Percentiles rank a stretch among this genome's conserved stretches.
phyloP scores from a whole-genome alignment of 1,139 yeast species.

The Taphrina populina region DNA sequence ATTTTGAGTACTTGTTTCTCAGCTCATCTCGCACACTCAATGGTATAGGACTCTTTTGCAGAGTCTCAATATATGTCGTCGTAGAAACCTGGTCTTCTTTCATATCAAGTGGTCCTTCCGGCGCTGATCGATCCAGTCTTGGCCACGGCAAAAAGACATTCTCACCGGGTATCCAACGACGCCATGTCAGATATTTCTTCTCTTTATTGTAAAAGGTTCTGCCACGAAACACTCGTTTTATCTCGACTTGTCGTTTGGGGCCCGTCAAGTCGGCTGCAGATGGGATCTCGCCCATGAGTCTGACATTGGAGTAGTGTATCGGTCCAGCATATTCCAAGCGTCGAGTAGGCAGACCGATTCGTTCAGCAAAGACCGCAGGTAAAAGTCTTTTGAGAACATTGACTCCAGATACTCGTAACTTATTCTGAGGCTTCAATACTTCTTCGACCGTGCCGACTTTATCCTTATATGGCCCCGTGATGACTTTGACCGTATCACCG shows the following conservation, averaged over 20 bases:
- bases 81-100: slow-evolving; percentile 15
- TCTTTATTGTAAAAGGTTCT: slow-evolving; percentile 33
- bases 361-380: slow-evolving; percentile 18
- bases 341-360: slow-evolving; percentile 1
- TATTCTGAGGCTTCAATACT: slow-evolving; percentile 26
- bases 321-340: slow-evolving; percentile 29
- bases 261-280: slow-evolving; percentile 17
- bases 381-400: slow-evolving; percentile 31
- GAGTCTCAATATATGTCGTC: slow-evolving; percentile 24
- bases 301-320: slow-evolving; percentile 36
- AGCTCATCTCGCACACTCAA: slow-evolving; percentile 18
- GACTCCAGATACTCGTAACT: slow-evolving; percentile 35
- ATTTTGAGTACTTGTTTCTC: slow-evolving; percentile 31
- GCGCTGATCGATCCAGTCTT: slow-evolving; percentile 11
- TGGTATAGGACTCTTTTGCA: slow-evolving; percentile 23
- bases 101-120: slow-evolving; percentile 28
- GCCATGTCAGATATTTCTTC: slow-evolving; percentile 34
- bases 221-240: slow-evolving; percentile 33
- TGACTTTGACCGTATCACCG: slow-evolving; percentile 35
- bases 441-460: slow-evolving; percentile 34
- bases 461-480: slow-evolving; percentile 31
- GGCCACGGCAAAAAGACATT: slow-evolving; percentile 36
- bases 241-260: slow-evolving; percentile 24
- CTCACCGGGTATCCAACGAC: slow-evolving; percentile 35
- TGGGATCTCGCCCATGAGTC: slow-evolving; percentile 34